Evolutionary conservation across 345 rosid genomes (phyloP).

Genomic region (Citrus cavaleriei): DNA sequence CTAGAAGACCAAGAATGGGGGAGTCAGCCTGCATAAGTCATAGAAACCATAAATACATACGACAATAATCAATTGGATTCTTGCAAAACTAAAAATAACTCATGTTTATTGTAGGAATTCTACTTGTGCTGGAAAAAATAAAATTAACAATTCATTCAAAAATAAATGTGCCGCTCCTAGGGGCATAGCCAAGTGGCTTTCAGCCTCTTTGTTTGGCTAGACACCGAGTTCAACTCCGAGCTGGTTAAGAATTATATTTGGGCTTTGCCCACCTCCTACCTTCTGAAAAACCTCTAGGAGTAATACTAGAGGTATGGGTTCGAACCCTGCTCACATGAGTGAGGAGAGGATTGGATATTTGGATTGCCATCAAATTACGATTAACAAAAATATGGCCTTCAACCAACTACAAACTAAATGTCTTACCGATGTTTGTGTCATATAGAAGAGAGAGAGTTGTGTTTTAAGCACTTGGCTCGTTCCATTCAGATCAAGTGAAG

Average conservation of each 20-base stretch:
- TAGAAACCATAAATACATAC: constrained; percentile 9
- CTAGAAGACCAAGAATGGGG: constrained; percentile 83
- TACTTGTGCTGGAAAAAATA: neutral
- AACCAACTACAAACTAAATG: neutral
- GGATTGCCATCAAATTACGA: no score
- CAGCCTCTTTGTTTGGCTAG: no score
- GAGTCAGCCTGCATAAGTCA: constrained; percentile 61
- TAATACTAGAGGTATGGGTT: no score
- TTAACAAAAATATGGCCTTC: neutral
- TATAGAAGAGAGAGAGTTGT: neutral
- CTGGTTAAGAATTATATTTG: no score
- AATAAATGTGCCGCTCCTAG: neutral
- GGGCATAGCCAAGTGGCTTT: no score
- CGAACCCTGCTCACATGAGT: no score
- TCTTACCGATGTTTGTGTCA: neutral
- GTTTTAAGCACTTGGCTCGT: neutral
- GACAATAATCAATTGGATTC: neutral
- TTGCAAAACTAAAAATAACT: neutral
- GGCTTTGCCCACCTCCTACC: no score
- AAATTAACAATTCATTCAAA: neutral
- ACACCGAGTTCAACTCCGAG: no score
- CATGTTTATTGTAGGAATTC: neutral
- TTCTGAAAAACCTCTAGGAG: no score
- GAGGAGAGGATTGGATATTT: no score
- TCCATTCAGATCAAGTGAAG: neutral